These are phyloP conservation scores for Pythium utonaiense DNA, from an alignment of 352 stramenopile species.

Conservation along the genomic window DNA sequence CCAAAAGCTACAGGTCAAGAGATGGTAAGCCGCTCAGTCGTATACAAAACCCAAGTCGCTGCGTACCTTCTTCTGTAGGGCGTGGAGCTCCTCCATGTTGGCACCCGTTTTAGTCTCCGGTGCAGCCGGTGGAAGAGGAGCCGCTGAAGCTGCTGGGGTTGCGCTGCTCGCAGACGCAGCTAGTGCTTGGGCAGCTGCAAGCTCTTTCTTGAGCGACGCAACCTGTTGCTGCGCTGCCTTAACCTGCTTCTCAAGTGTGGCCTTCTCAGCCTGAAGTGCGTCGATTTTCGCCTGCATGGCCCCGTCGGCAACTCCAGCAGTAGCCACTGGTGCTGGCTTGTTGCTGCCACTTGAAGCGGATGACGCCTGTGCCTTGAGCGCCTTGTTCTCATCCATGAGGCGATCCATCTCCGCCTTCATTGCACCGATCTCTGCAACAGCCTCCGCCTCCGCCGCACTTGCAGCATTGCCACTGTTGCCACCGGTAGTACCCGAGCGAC, in stretches of 20 bases:
- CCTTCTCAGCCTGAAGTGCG: conserved; percentile 53
- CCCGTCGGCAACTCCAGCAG: not conserved
- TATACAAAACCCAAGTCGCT: not conserved
- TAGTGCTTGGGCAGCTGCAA: conserved; percentile 14
- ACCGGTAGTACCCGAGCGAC: not conserved
- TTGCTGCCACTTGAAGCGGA: not conserved
- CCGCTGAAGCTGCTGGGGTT: not conserved
- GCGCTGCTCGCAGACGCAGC: conserved; percentile 8
- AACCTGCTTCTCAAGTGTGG: conserved; percentile 47
- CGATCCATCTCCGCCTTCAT: conserved; percentile 77
- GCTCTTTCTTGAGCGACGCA: conserved; percentile 28
- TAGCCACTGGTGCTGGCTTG: not conserved
- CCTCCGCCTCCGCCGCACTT: conserved; percentile 35
- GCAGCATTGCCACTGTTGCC: not conserved
- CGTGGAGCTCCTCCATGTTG: conserved; percentile 35
- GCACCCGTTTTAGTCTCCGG: conserved; percentile 8
- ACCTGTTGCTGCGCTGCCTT: conserved; percentile 66
- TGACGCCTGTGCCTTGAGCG: conserved; percentile 30
- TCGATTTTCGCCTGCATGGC: conserved; percentile 15
- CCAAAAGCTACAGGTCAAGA: conserved; percentile 9
- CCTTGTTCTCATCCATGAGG: conserved; percentile 66
- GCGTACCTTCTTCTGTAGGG: conserved; percentile 56
- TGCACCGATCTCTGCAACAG: conserved; percentile 50
- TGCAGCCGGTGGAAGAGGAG: conserved; percentile 20
- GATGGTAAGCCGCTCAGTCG: not conserved